Percentiles rank a stretch among this genome's conserved stretches.
Evolutionary conservation across 2,329 filamentous ascomycete genomes (phyloP).

Genomic region (Neopestalotiopsis sp.): DNA sequence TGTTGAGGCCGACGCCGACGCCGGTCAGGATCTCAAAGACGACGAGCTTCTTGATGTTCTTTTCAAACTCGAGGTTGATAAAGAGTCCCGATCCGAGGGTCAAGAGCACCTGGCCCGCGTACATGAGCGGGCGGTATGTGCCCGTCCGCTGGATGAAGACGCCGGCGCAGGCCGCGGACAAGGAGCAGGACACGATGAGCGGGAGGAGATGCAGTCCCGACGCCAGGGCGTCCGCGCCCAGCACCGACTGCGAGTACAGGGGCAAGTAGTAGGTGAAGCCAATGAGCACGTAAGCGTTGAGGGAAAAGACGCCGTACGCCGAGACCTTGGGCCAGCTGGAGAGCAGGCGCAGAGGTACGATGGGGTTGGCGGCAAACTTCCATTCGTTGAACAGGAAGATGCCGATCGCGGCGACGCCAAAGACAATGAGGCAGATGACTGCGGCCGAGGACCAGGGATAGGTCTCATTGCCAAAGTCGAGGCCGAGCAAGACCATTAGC

Average conservation of each 20-base stretch:
- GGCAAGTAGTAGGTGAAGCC: conserved; percentile 74
- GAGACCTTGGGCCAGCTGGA: conserved; percentile 60
- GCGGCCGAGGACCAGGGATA: conserved; percentile 66
- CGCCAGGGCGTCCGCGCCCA: conserved; percentile 63
- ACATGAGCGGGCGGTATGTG: conserved; percentile 62
- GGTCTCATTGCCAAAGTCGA: conserved; percentile 71
- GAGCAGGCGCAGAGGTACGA: conserved; percentile 73
- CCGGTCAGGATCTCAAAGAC: conserved; percentile 65
- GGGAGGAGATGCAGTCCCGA: conserved; percentile 69
- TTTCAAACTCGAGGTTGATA: conserved; percentile 58
- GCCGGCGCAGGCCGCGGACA: conserved; percentile 45
- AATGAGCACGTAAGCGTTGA: conserved; percentile 65
- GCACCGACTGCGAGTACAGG: conserved; percentile 74
- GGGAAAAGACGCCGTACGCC: conserved; percentile 51
- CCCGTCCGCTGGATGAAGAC: conserved; percentile 51
- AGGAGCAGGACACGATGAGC: conserved; percentile 55
- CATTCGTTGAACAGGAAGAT: conserved; percentile 68
- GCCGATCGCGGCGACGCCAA: conserved; percentile 55
- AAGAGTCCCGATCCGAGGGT: conserved; percentile 64
- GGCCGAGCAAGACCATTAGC: conserved; percentile 72
- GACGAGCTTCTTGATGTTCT: conserved; percentile 53
- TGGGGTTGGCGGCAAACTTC: conserved; percentile 66
- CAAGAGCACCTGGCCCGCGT: conserved; percentile 58
- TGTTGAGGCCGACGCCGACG: conserved; percentile 66
- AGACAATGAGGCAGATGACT: conserved; percentile 68